Evolutionary conservation across 352 stramenopile species (phyloP).

Genomic region (Globisporangium middletonii): DNA sequence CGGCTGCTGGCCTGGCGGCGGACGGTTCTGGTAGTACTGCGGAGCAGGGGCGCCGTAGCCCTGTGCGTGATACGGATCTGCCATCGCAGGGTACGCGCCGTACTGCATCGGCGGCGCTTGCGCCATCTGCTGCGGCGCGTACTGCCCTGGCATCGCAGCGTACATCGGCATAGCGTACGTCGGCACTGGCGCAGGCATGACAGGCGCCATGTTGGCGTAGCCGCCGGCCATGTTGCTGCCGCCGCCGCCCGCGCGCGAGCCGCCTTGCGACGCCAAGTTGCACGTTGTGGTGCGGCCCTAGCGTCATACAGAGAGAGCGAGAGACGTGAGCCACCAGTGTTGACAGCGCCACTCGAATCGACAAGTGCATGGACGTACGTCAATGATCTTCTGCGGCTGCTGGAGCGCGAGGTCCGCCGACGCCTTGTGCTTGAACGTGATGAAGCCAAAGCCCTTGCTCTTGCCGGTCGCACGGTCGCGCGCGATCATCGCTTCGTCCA

Average conservation of each 20-base stretch:
- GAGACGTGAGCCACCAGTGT: neutral
- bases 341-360: neutral
- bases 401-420: constrained; percentile 39
- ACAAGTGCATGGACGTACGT: constrained; percentile 28
- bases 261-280: constrained; percentile 44
- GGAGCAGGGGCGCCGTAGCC: constrained; percentile 15
- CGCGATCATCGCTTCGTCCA: constrained; percentile 41
- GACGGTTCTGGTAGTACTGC: constrained; percentile 23
- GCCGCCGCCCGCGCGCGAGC: constrained; percentile 6
- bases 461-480: constrained; percentile 49
- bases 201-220: constrained; percentile 13
- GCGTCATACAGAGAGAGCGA: neutral
- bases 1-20: constrained; percentile 14
- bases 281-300: constrained; percentile 51
- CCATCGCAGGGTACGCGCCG: constrained; percentile 17
- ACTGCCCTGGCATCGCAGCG: constrained; percentile 14
- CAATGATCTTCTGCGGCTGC: constrained; percentile 56
- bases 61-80: constrained; percentile 20
- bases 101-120: constrained; percentile 21
- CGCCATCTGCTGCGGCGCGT: constrained; percentile 11
- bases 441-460: constrained; percentile 67
- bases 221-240: constrained; percentile 9
- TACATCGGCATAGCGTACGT: constrained; percentile 26
- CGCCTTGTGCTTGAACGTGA: constrained; percentile 49
- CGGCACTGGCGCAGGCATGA: constrained; percentile 19